Conservation (phyloP, 2,329 filamentous ascomycete genomes). For the Epichloe uncinata region DNA sequence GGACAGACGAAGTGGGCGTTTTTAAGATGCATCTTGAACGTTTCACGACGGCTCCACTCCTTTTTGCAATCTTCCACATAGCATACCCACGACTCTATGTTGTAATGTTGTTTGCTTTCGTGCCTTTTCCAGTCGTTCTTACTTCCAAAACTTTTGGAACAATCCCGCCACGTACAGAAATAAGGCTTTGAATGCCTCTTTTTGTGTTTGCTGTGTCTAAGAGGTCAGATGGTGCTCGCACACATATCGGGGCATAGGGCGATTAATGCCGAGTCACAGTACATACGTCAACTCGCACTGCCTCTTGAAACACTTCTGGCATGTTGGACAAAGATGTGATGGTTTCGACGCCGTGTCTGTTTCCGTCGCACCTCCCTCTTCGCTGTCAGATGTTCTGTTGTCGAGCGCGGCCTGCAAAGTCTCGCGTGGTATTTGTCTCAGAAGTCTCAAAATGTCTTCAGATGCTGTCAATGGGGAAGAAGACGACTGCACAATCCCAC, state of each 20-base stretch:
- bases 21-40: constrained; percentile 49
- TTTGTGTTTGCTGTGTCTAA: constrained; percentile 55
- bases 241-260: background rate
- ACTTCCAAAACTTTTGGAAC: constrained; percentile 64
- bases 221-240: background rate
- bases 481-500: background rate
- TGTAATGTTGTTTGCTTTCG: constrained; percentile 66
- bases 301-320: constrained; percentile 33
- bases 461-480: background rate
- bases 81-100: constrained; percentile 62
- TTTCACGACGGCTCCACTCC: constrained; percentile 45
- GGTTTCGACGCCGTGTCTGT: background rate
- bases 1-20: constrained; percentile 27
- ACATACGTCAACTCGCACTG: constrained; percentile 45
- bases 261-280: background rate
- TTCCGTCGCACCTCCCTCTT: constrained; percentile 4
- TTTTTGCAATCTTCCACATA: constrained; percentile 40
- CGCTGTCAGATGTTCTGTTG: background rate
- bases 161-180: constrained; percentile 60
- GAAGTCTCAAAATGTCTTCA: background rate
- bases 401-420: constrained; percentile 1
- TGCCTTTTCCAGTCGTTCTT: constrained; percentile 94
- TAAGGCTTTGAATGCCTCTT: constrained; percentile 75
- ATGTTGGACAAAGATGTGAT: constrained; percentile 22
- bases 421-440: background rate